Percentiles rank a stretch among this genome's conserved stretches.
Evolutionary conservation across 345 rosid genomes (phyloP).

Genomic region (Cardamine occulta): DNA sequence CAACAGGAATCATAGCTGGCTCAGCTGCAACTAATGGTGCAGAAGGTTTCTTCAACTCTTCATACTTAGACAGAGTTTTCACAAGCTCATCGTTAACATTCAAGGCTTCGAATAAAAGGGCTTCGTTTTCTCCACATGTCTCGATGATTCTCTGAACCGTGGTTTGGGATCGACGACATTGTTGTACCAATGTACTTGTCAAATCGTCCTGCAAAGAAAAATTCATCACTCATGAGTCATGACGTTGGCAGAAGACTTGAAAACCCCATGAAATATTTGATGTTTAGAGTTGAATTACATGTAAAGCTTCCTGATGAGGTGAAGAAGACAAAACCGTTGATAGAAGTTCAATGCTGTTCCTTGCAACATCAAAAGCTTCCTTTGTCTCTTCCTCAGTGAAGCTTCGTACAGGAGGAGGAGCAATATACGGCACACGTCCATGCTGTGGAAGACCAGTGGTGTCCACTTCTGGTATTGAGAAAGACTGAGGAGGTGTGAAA

Average conservation of each 20-base stretch:
- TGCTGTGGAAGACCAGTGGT: constrained; percentile 49
- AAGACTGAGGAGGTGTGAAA: constrained; percentile 80
- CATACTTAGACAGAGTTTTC: constrained; percentile 70
- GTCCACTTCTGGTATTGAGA: constrained; percentile 55
- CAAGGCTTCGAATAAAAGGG: constrained; percentile 86
- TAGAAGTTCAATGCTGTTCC: constrained; percentile 89
- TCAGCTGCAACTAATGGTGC: constrained; percentile 55
- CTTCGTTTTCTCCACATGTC: constrained; percentile 81
- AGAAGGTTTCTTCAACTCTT: constrained; percentile 65
- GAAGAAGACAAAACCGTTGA: constrained; percentile 78
- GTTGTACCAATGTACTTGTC: constrained; percentile 70
- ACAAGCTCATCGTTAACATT: constrained; percentile 90
- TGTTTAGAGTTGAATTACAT: constrained; percentile 51
- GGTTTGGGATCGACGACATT: constrained; percentile 68
- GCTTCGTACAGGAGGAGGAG: constrained; percentile 51
- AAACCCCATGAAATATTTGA: background rate
- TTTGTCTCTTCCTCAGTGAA: constrained; percentile 77
- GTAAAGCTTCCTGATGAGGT: constrained; percentile 72
- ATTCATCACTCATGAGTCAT: background rate
- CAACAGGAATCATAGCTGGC: constrained; percentile 90
- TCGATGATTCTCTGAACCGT: constrained; percentile 79
- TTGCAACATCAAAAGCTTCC: constrained; percentile 92
- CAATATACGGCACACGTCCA: constrained; percentile 52
- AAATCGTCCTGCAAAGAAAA: constrained; percentile 67
- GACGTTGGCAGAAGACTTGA: background rate